phyloP scores from a whole-genome alignment of 495 filamentous ascomycete species.

The Evernia prunastri region DNA sequence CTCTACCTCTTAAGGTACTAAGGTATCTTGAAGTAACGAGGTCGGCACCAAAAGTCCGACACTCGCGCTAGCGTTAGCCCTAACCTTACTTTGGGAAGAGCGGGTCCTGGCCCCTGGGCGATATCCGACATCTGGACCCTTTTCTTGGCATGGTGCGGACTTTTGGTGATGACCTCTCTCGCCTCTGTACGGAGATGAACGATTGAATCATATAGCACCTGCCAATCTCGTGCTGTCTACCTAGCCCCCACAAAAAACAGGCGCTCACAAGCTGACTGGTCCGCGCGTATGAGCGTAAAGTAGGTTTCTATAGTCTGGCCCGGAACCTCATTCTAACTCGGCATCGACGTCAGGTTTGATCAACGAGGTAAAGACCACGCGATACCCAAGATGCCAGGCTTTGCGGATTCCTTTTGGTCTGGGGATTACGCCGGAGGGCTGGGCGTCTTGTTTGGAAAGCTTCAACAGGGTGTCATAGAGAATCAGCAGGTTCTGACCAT shows the following conservation, averaged over 20 bases:
- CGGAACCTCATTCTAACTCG: not conserved
- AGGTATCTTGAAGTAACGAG: too few relatives aligned
- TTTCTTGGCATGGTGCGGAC: too few relatives aligned
- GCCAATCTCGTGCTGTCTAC: not conserved
- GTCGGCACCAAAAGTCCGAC: too few relatives aligned
- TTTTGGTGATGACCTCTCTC: too few relatives aligned
- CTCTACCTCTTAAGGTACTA: too few relatives aligned
- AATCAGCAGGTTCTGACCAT: slow-evolving; percentile 90
- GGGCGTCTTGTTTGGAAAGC: slow-evolving; percentile 91
- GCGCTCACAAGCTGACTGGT: not conserved
- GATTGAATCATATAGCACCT: not conserved
- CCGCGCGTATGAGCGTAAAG: not conserved
- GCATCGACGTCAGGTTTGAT: not conserved
- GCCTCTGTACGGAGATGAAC: too few relatives aligned
- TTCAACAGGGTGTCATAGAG: slow-evolving; percentile 91
- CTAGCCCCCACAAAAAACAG: not conserved
- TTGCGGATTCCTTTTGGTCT: slow-evolving; percentile 94
- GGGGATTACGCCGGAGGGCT: slow-evolving; percentile 88
- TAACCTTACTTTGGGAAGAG: too few relatives aligned
- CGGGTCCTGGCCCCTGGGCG: too few relatives aligned
- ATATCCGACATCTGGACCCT: too few relatives aligned
- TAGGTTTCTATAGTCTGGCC: not conserved
- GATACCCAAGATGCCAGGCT: slow-evolving; percentile 61
- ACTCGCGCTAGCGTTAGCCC: too few relatives aligned
- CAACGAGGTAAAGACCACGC: not conserved